Evolutionary conservation across 1,284 basidiomycete genomes (phyloP).

Genomic region (Pulveroboletus sp.): DNA sequence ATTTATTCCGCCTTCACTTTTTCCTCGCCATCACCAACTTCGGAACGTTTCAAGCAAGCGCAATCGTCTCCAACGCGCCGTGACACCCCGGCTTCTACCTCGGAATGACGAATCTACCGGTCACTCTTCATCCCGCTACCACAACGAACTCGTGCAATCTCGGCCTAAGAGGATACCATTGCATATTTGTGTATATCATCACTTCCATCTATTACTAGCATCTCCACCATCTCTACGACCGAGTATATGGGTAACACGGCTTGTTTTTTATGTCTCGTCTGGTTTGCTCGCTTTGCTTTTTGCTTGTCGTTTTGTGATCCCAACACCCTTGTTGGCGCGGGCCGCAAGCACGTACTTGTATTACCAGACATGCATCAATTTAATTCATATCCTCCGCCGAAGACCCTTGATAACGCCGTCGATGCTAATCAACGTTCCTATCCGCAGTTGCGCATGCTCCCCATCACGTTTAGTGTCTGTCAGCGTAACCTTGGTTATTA

Average conservation of each 20-base stretch:
- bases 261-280: slow-evolving; percentile 29
- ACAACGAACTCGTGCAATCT: slow-evolving; percentile 7
- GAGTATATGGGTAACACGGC: slow-evolving; percentile 24
- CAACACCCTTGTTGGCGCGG: slow-evolving; percentile 31
- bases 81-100: slow-evolving; percentile 2
- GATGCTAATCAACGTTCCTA: slow-evolving; percentile 5
- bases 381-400: slow-evolving; percentile 29
- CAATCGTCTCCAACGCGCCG: slow-evolving; percentile 22
- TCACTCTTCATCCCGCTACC: neutral
- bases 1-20: slow-evolving; percentile 78
- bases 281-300: slow-evolving; percentile 32
- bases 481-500: neutral
- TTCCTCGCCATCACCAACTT: slow-evolving; percentile 63
- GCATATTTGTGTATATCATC: slow-evolving; percentile 39
- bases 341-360: slow-evolving; percentile 35
- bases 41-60: slow-evolving; percentile 48
- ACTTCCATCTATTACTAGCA: slow-evolving; percentile 37
- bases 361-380: slow-evolving; percentile 36
- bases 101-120: slow-evolving; percentile 18
- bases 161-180: slow-evolving; percentile 32
- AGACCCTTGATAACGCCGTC: slow-evolving; percentile 2
- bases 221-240: slow-evolving; percentile 30
- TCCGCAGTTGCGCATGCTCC: slow-evolving; percentile 10
- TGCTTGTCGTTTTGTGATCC: slow-evolving; percentile 32
- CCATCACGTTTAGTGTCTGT: neutral